A percentile compares a stretch with the other conserved stretches of the same genome.
Conservation (phyloP, 495 filamentous ascomycete species). For the Cercophora samala region DNA sequence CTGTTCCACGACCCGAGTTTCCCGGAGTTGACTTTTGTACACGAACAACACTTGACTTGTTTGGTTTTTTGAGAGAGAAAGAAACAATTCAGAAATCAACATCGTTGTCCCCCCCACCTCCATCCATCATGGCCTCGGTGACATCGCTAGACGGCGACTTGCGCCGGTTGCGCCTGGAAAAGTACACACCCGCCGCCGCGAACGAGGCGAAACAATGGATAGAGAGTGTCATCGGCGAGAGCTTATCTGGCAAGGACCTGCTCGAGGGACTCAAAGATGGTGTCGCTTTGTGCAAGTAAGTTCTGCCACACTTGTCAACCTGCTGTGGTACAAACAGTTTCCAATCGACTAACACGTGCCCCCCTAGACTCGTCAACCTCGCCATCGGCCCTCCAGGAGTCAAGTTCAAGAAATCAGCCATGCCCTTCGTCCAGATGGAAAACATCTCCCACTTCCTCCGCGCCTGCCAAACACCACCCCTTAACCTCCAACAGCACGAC, state of each 20-base stretch:
- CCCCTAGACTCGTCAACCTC: slow-evolving; percentile 72
- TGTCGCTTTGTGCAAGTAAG: slow-evolving; percentile 84
- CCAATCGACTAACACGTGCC: slow-evolving; percentile 24
- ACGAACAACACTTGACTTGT: background rate
- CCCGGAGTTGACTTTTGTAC: background rate
- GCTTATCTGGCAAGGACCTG: slow-evolving; percentile 68
- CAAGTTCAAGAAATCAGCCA: slow-evolving; percentile 72
- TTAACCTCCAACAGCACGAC: slow-evolving; percentile 89
- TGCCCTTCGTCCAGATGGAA: slow-evolving; percentile 99
- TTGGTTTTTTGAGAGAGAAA: too few relatives aligned
- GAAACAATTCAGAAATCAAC: slow-evolving; percentile 3
- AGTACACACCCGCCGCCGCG: slow-evolving; percentile 90
- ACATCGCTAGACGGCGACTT: slow-evolving; percentile 92
- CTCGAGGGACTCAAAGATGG: slow-evolving; percentile 87
- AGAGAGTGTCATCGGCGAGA: slow-evolving; percentile 72
- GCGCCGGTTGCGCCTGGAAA: slow-evolving; percentile 84
- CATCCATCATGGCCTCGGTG: slow-evolving; percentile 86
- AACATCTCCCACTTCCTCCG: slow-evolving; percentile 96
- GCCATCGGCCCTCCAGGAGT: slow-evolving; percentile 73
- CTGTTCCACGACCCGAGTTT: background rate
- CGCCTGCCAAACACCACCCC: slow-evolving; percentile 75
- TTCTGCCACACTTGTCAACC: slow-evolving; percentile 14
- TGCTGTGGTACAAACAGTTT: background rate
- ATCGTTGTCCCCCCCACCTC: too few relatives aligned
- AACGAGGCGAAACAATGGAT: slow-evolving; percentile 87